Base-by-base conservation (phyloP, 306 rosid species). In the Ormosia semicastrata region DNA sequence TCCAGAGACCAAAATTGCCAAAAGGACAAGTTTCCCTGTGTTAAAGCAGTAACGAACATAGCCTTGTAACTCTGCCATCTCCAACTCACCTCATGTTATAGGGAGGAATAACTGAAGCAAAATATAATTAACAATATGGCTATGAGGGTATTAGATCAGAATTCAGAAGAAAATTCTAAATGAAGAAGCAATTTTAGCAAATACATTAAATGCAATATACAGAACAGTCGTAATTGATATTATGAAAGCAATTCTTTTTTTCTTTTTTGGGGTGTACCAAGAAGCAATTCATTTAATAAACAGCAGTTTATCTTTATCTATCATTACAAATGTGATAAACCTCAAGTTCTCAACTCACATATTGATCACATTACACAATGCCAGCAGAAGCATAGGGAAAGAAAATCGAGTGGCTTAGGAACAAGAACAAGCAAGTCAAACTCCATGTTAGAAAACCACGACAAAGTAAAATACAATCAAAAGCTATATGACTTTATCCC, bases 1-100 rank as follows among this genome's bases (percentile, higher is more conserved):
- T 32, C 94, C 93, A 3, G 99, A 78, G 49, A 95, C 99, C 84
- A 95, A 82, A 62, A 95, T 89, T 69, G 97, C 98, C 89, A 95
- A 81, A 59, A 79, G 83, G 50, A 90, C 94, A 79, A 93, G 94
- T 73, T 89, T 90, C 69, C 95, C 98, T 2, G 90, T 85, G 53
- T 90, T 79, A 80, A 93, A 86, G 85, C 98, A 95, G 77, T 88
- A 81, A 54, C 83, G 89, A 37, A 95, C 2, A 84, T 93, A 85
- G 65, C 89, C 85, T 2, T 97, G 98, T 88, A 93, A 70, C 66
- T 93, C 99, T 52, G 94, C 85, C 99, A 95, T 95, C 76, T 81
- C 54, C 84, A 84, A 49, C n/a, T 85, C 86, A 85, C 84, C 87
- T 87, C 94, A 93, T 88, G 75, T 70, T 87, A 75, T 63, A 77